A percentile compares a stretch with the other conserved stretches of the same genome.
Evolutionary conservation across 148 eudicot species (phyloP).

Genomic region (Amaranthus cruentus): DNA sequence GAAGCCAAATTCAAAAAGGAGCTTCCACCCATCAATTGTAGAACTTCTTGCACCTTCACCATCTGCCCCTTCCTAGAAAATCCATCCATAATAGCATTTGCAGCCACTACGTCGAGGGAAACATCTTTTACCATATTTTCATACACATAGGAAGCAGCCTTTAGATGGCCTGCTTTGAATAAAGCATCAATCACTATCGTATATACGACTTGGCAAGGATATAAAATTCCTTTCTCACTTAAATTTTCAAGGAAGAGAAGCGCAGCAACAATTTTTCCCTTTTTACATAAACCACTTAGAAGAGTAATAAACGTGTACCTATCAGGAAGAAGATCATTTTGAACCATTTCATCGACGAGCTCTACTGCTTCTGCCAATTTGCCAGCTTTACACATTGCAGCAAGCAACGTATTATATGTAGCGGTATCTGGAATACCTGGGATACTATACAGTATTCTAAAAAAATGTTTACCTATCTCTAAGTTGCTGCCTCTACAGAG

Average conservation of each 20-base stretch:
- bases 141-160: slow-evolving; percentile 46
- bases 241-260: slow-evolving; percentile 45
- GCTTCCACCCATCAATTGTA: slow-evolving; percentile 33
- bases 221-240: slow-evolving; percentile 33
- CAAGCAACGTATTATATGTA: slow-evolving; percentile 58
- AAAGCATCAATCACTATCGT: slow-evolving; percentile 62
- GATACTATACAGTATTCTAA: slow-evolving; percentile 38
- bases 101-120: slow-evolving; percentile 47
- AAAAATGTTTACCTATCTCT: slow-evolving; percentile 49
- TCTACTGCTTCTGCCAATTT: slow-evolving; percentile 41
- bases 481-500: slow-evolving; percentile 53
- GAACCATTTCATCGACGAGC: slow-evolving; percentile 62
- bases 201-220: slow-evolving; percentile 42
- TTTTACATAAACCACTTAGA: slow-evolving; percentile 59
- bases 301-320: slow-evolving; percentile 52
- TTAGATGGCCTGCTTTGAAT: slow-evolving; percentile 47
- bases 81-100: slow-evolving; percentile 67
- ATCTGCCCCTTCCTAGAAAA: slow-evolving; percentile 61
- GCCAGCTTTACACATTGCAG: slow-evolving; percentile 55
- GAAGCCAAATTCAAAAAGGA: slow-evolving; percentile 57
- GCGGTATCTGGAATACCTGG: slow-evolving; percentile 47
- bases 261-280: slow-evolving; percentile 52
- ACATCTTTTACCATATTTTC: slow-evolving; percentile 52
- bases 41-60: slow-evolving; percentile 36
- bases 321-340: slow-evolving; percentile 50